Conservation (phyloP, 192 early-diverging fungal genomes). For the Oehlia diaphana region DNA sequence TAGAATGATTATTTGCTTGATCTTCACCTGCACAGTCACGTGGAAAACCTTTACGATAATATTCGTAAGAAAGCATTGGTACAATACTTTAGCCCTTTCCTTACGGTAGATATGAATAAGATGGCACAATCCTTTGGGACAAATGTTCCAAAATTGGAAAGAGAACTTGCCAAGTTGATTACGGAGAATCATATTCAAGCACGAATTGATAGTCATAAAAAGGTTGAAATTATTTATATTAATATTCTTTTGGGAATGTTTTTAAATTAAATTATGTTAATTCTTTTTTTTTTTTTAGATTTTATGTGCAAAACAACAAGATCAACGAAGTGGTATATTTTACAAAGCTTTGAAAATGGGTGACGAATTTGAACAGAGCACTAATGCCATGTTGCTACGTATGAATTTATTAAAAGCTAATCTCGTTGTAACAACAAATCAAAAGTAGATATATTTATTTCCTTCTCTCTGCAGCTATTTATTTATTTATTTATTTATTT, state of each 20-base stretch:
- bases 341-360: constrained; percentile 65
- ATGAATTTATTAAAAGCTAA: constrained; percentile 62
- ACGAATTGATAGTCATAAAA: constrained; percentile 84
- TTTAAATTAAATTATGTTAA: not conserved
- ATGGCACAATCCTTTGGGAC: constrained; percentile 78
- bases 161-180: constrained; percentile 69
- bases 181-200: constrained; percentile 70
- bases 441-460: constrained; percentile 2
- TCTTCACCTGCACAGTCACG: constrained; percentile 68
- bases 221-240: constrained; percentile 48
- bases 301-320: constrained; percentile 63
- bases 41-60: constrained; percentile 64
- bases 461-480: not conserved
- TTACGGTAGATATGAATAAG: constrained; percentile 71
- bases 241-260: too few species aligned
- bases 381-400: constrained; percentile 62
- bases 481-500: too few species aligned
- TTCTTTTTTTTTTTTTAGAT: constrained; percentile 45
- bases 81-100: constrained; percentile 82
- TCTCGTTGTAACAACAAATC: constrained; percentile 38
- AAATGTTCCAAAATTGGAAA: constrained; percentile 60
- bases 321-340: constrained; percentile 70
- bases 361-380: constrained; percentile 63
- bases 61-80: constrained; percentile 78
- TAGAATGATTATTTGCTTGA: constrained; percentile 62